Conservation (phyloP, 805 yeast species). For the Nakazawaea peltata region DNA sequence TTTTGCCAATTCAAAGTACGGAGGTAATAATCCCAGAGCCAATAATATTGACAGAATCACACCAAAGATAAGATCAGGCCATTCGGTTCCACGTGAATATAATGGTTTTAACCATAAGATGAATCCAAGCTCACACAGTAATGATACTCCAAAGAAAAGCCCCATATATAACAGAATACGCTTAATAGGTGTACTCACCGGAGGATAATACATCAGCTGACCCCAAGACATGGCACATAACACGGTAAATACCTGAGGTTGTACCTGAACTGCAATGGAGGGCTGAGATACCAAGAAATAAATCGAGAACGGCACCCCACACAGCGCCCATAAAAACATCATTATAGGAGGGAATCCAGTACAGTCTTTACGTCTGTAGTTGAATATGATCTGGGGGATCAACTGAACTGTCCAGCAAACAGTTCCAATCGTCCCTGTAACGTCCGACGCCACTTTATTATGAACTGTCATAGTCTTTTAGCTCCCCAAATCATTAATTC, state of each 20-base stretch:
- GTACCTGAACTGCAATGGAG: slow-evolving; percentile 42
- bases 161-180: slow-evolving; percentile 23
- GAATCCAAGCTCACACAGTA: slow-evolving; percentile 37
- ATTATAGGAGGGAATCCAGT: slow-evolving; percentile 84
- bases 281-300: slow-evolving; percentile 41
- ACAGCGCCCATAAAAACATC: slow-evolving; percentile 76
- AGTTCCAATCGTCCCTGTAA: slow-evolving; percentile 83
- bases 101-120: slow-evolving; percentile 43
- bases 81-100: slow-evolving; percentile 29
- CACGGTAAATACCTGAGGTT: slow-evolving; percentile 46
- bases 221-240: slow-evolving; percentile 40
- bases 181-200: slow-evolving; percentile 25
- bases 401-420: slow-evolving; percentile 90
- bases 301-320: slow-evolving; percentile 48
- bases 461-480: slow-evolving; percentile 1
- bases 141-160: slow-evolving; percentile 26
- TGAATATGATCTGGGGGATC: slow-evolving; percentile 73
- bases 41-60: slow-evolving; percentile 39
- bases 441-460: slow-evolving; percentile 51
- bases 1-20: slow-evolving; percentile 45
- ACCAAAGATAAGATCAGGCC: slow-evolving; percentile 43
- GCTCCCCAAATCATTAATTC: too few relatives aligned
- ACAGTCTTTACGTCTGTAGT: slow-evolving; percentile 69
- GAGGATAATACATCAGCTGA: slow-evolving; percentile 48
- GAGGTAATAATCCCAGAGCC: slow-evolving; percentile 46